These are phyloP conservation scores for Colletotrichum cordylinicola DNA, from an alignment of 2,329 filamentous ascomycete species.

Conservation along the genomic window DNA sequence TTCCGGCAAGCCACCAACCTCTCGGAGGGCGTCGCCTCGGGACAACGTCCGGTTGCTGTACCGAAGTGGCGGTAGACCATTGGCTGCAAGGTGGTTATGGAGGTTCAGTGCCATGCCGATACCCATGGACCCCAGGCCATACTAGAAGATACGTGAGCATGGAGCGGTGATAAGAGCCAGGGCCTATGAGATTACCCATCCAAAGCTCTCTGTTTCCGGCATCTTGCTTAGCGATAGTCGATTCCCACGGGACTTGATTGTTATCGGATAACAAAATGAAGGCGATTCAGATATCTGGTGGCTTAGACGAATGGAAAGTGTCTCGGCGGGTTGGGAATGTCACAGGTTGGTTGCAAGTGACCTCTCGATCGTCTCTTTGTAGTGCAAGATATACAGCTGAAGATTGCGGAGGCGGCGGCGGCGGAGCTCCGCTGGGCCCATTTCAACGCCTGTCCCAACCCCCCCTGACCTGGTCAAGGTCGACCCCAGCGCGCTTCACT, in stretches of 20 bases:
- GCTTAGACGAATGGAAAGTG: neutral
- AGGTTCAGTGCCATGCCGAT: constrained; percentile 48
- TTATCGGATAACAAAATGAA: neutral
- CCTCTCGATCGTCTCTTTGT: neutral
- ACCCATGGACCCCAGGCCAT: constrained; percentile 48
- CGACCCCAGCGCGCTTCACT: neutral
- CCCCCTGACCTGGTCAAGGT: neutral
- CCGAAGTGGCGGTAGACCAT: constrained; percentile 34
- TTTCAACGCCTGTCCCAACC: neutral
- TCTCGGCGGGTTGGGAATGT: neutral
- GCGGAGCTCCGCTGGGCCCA: constrained; percentile 10
- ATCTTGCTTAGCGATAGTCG: neutral
- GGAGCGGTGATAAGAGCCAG: neutral
- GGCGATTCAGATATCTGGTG: neutral
- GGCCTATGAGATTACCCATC: neutral
- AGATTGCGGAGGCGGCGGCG: neutral
- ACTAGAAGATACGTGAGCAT: neutral
- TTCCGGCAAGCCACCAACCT: constrained; percentile 37
- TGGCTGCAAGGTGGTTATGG: constrained; percentile 40
- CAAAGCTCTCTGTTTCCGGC: neutral
- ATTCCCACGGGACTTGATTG: neutral
- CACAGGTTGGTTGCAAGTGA: neutral
- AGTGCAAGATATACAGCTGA: neutral
- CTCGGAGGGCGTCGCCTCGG: constrained; percentile 38
- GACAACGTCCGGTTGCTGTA: constrained; percentile 45